A percentile compares a stretch with the other conserved stretches of the same genome.
Evolutionary conservation across 2,329 filamentous ascomycete species (phyloP).

Genomic region (Xylariaceae sp.): DNA sequence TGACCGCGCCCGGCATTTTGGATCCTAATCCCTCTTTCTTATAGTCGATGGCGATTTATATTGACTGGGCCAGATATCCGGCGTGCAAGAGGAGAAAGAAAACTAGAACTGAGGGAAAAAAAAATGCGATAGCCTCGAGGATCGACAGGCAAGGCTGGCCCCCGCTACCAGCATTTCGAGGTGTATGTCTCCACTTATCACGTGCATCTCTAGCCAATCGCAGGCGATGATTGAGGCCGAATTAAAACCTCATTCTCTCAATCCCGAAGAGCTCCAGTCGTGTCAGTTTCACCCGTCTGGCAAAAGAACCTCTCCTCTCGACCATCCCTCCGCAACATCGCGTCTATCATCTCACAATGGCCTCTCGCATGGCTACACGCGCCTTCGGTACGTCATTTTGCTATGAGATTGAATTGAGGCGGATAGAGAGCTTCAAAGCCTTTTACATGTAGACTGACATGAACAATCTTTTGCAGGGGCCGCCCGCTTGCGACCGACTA

Average conservation of each 20-base stretch:
- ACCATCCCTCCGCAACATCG: conserved; percentile 40
- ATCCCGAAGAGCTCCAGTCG: conserved; percentile 18
- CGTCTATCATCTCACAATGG: conserved; percentile 72
- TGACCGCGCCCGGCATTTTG: conserved; percentile 25
- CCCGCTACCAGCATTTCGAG: conserved; percentile 7
- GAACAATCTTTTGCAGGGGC: conserved; percentile 57
- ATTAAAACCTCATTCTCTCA: conserved; percentile 32
- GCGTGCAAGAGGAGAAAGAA: too few relatives aligned
- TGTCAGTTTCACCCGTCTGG: conserved; percentile 23
- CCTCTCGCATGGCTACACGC: conserved; percentile 94
- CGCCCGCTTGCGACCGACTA: conserved; percentile 79
- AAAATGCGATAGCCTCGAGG: conserved; percentile 20
- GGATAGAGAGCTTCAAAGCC: too few relatives aligned
- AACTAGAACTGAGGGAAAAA: too few relatives aligned
- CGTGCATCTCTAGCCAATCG: conserved; percentile 22
- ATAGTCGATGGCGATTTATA: too few relatives aligned
- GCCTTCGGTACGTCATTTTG: conserved; percentile 78
- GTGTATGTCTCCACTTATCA: conserved; percentile 18
- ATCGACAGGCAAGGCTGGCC: conserved; percentile 20
- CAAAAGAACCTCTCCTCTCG: conserved; percentile 34
- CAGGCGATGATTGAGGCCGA: conserved; percentile 14
- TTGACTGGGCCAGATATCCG: too few relatives aligned
- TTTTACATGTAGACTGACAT: conserved; percentile 26
- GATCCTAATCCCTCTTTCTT: not conserved
- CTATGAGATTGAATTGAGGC: too few relatives aligned